Evolutionary conservation across 169 alveolate genomes (phyloP), one percentile per base, ranked within the genome.

Genomic region (Eimeria necatrix): DNA sequence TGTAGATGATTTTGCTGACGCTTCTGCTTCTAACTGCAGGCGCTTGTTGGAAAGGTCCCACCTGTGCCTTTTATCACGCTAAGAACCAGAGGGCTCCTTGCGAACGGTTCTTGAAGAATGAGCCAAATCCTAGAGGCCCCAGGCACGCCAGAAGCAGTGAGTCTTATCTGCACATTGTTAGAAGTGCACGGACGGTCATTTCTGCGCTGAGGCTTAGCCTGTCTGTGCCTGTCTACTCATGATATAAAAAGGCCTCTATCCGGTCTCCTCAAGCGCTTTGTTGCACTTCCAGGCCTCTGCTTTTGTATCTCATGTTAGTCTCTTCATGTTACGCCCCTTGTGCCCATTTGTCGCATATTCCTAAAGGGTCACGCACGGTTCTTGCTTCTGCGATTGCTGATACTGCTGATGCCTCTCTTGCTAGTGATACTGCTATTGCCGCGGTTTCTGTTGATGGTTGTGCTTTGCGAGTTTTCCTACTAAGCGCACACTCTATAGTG

Each of bases 371-470:
- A 18, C 4, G 20, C 20, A 18, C 4, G 20, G 68, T 18, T 56
- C 22, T 18, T 18, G 61, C 61, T 74, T 16, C 86, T 48, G 24
- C 61, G n/a, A 12, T 48, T 74, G 61, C 26, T 32, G 86, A 22
- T 48, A 59, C 60, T 74, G 60, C 70, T 49, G 49, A 10, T 80
- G 7, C 88, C 49, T 4, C 85, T 41, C 56, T 53, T 74, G 60
- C 59, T 32, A 53, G 56, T 74, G 59, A 26, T 74, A 53, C 85
- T 74, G 85, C 85, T 74, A 22, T n/a, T 41, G 32, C 4, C 41
- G 85, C 24, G 12, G 85, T 22, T 74, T 22, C 10, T 49, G 8
- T 41, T 74, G 85, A 32, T 32, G 41, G 41, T 32, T 2, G 3
- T 32, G 41, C 41, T 32, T 32, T 32, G 41, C 41, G 41, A 32